Base-by-base conservation (phyloP, 1,139 yeast genomes). In the Nadsonia starkeyi-henricii region DNA sequence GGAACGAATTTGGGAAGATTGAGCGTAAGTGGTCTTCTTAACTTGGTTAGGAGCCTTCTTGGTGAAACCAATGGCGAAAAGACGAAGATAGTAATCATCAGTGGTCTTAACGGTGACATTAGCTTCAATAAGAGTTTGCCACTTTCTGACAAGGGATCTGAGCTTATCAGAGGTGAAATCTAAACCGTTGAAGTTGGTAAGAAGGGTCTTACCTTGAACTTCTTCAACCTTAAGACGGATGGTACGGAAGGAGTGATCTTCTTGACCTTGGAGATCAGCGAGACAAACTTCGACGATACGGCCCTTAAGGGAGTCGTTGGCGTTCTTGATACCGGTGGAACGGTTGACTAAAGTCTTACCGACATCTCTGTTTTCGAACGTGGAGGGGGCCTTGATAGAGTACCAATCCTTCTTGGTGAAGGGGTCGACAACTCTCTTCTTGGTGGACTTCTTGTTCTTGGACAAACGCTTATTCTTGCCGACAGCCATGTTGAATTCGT, bases 381-480 rank as follows among this genome's bases (percentile, higher is more conserved):
- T 84, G 67, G 95, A 79, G 67, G 95, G 95, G 60, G 95, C 95
- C 78, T 85, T 85, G 75, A 85, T 82, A 72, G 81, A 89, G 73
- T 76, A 85, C 95, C 95, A 85, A 67, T 85, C 95, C 77, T 85
- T 85, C 72, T 84, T 83, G 80, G 91, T 76, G 85, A 85, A 85
- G 68, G 95, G 94, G 79, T 85, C 95, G 62, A 84, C 89, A 70
- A 81, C 86, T 81, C 80, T 85, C 89, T 85, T 85, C 93, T 85
- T 85, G 73, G 83, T 73, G 68, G 94, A 94, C 76, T 85, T 85
- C 86, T 85, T 85, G 73, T 95, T 94, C 78, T 85, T 85, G 76
- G 89, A 81, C 75, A 85, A 77, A 80, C 95, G 82, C 88, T 85
- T 85, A 74, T 85, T 85, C 85, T 85, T 85, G 72, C 95, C 95